A percentile compares a stretch with the other conserved stretches of the same genome.
Evolutionary conservation across 805 yeast species (phyloP).

Genomic region (Komagataella populi): DNA sequence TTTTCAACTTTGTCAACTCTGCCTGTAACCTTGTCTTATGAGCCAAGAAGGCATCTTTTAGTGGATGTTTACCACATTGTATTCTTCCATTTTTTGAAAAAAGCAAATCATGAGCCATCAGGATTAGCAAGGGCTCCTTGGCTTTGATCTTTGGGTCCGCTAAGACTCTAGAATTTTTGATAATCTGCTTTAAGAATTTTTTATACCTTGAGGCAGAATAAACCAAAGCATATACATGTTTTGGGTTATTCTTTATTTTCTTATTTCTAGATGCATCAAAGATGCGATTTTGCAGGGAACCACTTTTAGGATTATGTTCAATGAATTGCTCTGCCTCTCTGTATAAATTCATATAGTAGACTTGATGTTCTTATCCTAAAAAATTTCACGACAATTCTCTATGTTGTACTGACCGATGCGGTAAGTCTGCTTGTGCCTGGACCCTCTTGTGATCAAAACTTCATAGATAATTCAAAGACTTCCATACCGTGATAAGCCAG

Average conservation of each 20-base stretch:
- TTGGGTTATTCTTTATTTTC: slow-evolving; percentile 52
- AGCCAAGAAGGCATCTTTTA: slow-evolving; percentile 67
- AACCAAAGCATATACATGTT: slow-evolving; percentile 77
- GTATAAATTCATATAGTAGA: slow-evolving; percentile 21
- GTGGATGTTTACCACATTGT: slow-evolving; percentile 78
- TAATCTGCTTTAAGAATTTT: slow-evolving; percentile 45
- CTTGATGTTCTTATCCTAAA: background rate
- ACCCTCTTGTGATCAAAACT: no score
- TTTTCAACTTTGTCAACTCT: slow-evolving; percentile 65
- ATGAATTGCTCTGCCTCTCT: slow-evolving; percentile 28
- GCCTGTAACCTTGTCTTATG: slow-evolving; percentile 75
- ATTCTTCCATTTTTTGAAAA: slow-evolving; percentile 68
- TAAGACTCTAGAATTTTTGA: slow-evolving; percentile 57
- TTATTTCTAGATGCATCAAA: slow-evolving; percentile 33
- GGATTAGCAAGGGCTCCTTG: slow-evolving; percentile 37
- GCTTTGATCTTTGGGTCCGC: slow-evolving; percentile 31
- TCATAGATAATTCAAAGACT: no score
- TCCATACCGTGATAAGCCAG: no score
- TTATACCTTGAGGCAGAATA: slow-evolving; percentile 64
- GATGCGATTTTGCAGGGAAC: slow-evolving; percentile 40
- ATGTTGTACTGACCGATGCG: background rate
- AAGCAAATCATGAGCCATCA: slow-evolving; percentile 72
- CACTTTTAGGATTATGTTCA: slow-evolving; percentile 25
- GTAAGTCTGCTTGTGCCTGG: background rate
- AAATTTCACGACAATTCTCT: background rate